These are phyloP conservation scores for Raphanus hybrid DNA, from an alignment of 441 rosid species.

Conservation along the genomic window DNA sequence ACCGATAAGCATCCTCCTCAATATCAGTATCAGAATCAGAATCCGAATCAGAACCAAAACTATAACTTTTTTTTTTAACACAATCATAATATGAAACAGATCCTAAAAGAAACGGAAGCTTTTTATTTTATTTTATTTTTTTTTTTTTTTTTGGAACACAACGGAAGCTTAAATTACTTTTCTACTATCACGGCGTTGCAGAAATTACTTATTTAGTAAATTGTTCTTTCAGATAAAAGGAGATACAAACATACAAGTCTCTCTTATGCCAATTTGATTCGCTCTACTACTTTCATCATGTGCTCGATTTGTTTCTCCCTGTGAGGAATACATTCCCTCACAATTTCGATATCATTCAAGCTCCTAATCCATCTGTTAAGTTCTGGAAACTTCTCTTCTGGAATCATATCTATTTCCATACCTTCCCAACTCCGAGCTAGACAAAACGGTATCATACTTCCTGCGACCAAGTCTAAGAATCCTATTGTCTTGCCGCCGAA, in stretches of 20 bases:
- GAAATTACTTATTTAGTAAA: background rate
- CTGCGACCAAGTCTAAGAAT: slow-evolving; percentile 30
- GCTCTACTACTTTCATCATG: slow-evolving; percentile 13
- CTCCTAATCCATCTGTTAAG: slow-evolving; percentile 23
- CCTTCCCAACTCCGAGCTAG: slow-evolving; percentile 7
- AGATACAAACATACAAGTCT: background rate
- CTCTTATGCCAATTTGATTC: slow-evolving; percentile 13
- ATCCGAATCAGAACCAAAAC: no score
- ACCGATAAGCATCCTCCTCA: no score
- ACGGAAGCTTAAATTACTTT: background rate
- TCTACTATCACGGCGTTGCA: background rate
- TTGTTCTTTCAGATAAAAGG: background rate
- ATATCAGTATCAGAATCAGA: no score
- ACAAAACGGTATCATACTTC: slow-evolving; percentile 28
- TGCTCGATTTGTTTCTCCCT: slow-evolving; percentile 30
- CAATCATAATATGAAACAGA: no score
- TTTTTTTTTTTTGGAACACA: no score
- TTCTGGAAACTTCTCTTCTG: slow-evolving; percentile 31
- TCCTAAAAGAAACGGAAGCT: no score
- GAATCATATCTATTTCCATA: slow-evolving; percentile 23
- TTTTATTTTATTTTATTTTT: no score
- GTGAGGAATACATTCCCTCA: slow-evolving; percentile 20
- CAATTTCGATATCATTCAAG: background rate
- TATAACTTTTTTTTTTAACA: no score
- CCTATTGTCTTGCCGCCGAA: slow-evolving; percentile 30